Evolutionary conservation across 2,329 filamentous ascomycete genomes (phyloP), one percentile per base, ranked within the genome.

Genomic region (Penicillium oxalicum): DNA sequence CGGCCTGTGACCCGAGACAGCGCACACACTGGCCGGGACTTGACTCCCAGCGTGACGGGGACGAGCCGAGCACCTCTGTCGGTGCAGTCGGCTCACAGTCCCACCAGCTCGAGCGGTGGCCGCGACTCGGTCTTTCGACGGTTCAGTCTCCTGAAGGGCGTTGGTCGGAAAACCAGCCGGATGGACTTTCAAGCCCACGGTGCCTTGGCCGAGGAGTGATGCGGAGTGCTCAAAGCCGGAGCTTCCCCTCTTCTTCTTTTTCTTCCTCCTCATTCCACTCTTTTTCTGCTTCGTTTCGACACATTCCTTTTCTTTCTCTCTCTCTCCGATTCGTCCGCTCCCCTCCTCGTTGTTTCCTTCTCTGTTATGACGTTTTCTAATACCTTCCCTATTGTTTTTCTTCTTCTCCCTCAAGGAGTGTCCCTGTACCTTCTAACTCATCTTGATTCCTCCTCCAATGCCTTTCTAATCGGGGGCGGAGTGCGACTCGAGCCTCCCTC

Each of bases 101-200:
- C 32, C 25, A 49, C 26, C 45, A 56, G 48, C 41, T 50, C 54
- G 24, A 34, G 58, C 34, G 65, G 62, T 25, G 63, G 67, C 61
- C 79, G 79, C 45, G 80, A 79, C 33, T 86, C 83, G 49, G 80
- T 94, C 56, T 82, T 84, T 70, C 91, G 89, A 72, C 74, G 89
- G 61, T 75, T 94, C 56, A 93, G 87, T 65, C 74, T 90, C 60
- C 74, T 94, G 61, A 87, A 86, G 65, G 66, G 66, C 7, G 76
- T 90, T 44, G 84, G 86, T 28, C 84, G 83, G 66, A 88, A 87
- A 71, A 74, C 73, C 40, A 82, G 78, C 62, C 84, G 81, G 65
- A 72, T 61, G 50, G 77, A 73, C 63, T 74, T 70, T 33, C 60
- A 63, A 51, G 61, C 65, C 29, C 55, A 61, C 40, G 61, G 61